Percentiles rank a stretch among this genome's conserved stretches.
phyloP scores from a whole-genome alignment of 2,329 filamentous ascomycete genomes.

The Aspergillus eucalypticola region DNA sequence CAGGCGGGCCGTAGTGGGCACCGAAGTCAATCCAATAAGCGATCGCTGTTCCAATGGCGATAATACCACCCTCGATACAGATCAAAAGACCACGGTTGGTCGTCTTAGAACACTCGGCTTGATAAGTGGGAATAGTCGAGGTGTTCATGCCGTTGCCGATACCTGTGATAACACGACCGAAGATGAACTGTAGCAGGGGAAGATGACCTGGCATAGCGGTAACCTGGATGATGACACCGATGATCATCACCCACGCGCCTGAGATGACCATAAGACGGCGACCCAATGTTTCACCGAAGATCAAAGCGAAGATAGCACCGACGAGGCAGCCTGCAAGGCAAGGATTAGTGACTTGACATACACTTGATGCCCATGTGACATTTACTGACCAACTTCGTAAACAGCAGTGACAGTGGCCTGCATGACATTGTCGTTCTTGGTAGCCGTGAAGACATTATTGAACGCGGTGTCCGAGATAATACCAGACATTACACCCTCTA shows the following conservation, averaged over 20 bases:
- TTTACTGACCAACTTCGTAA: constrained; percentile 29
- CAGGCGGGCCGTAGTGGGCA: constrained; percentile 13
- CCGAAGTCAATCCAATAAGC: constrained; percentile 25
- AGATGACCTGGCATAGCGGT: constrained; percentile 16
- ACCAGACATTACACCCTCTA: constrained; percentile 44
- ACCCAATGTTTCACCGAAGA: constrained; percentile 18
- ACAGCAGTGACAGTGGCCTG: constrained; percentile 36
- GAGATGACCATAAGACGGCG: constrained; percentile 19
- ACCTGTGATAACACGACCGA: constrained; percentile 23
- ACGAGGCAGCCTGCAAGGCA: constrained; percentile 11
- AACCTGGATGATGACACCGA: constrained; percentile 20
- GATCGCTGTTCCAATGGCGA: constrained; percentile 19
- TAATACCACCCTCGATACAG: constrained; percentile 22
- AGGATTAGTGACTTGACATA: background rate
- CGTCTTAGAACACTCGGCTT: constrained; percentile 22
- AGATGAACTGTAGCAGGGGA: constrained; percentile 21
- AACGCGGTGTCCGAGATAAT: constrained; percentile 39
- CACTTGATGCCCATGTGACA: too few species aligned
- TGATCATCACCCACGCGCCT: constrained; percentile 20
- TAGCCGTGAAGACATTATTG: constrained; percentile 37
- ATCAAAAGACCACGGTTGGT: constrained; percentile 22
- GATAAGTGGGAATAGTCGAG: constrained; percentile 22
- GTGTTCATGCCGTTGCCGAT: constrained; percentile 25
- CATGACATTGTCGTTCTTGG: constrained; percentile 41
- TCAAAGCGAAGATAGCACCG: constrained; percentile 19